Conservation (phyloP, 2,329 filamentous ascomycete species). For the Cryphonectria parasitica region DNA sequence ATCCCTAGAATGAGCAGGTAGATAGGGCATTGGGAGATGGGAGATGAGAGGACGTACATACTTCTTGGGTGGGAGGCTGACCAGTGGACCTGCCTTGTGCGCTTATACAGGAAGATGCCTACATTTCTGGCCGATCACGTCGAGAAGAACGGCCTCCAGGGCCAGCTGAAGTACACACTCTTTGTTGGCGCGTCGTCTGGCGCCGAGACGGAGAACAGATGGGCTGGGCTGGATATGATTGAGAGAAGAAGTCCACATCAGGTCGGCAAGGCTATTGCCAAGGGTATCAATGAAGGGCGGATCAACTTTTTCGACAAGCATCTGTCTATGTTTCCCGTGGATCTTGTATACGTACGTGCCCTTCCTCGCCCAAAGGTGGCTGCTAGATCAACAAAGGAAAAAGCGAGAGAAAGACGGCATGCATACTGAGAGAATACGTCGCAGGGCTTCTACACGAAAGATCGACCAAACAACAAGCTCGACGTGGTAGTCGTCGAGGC, state of each 20-base stretch:
- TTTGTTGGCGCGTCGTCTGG: slow-evolving; percentile 91
- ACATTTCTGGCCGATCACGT: slow-evolving; percentile 86
- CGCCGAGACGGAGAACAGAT: slow-evolving; percentile 88
- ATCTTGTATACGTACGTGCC: slow-evolving; percentile 72
- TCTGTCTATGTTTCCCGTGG: slow-evolving; percentile 87
- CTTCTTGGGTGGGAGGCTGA: slow-evolving; percentile 19
- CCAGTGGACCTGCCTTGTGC: neutral
- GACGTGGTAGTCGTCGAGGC: slow-evolving; percentile 88
- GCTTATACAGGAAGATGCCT: slow-evolving; percentile 71
- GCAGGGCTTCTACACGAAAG: slow-evolving; percentile 80
- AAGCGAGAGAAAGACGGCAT: too few relatives aligned
- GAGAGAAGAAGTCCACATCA: slow-evolving; percentile 83
- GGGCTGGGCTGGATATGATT: slow-evolving; percentile 90
- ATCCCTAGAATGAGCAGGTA: neutral
- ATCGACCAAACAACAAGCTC: slow-evolving; percentile 72
- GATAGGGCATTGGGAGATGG: neutral
- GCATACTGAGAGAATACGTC: slow-evolving; percentile 23
- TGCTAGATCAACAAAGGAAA: too few relatives aligned
- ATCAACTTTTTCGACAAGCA: slow-evolving; percentile 97
- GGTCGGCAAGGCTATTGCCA: slow-evolving; percentile 87
- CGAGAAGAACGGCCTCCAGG: slow-evolving; percentile 82
- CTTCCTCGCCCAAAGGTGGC: too few relatives aligned
- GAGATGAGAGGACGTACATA: too few relatives aligned
- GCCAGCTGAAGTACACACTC: slow-evolving; percentile 81
- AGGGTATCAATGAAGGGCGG: slow-evolving; percentile 84